Evolutionary conservation across 2,329 filamentous ascomycete genomes (phyloP).

Genomic region (Neurospora crassa): DNA sequence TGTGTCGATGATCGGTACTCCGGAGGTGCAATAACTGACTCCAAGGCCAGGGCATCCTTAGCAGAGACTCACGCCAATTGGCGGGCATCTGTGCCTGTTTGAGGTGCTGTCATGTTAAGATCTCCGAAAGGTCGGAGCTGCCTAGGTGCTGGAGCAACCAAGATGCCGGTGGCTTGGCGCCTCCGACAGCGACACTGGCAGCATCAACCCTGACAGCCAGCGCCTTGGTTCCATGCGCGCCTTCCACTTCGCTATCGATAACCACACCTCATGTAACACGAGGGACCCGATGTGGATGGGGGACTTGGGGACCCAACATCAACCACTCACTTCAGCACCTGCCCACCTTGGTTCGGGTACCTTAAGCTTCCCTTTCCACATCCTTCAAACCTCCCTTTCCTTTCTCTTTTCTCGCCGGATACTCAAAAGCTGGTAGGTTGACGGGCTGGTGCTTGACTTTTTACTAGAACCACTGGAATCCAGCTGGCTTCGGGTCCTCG

Average conservation of each 20-base stretch:
- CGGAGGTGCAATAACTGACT: background rate
- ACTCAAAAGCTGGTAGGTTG: background rate
- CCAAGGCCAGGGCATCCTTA: background rate
- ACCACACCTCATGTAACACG: background rate
- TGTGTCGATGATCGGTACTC: background rate
- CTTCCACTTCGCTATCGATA: background rate
- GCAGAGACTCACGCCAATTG: background rate
- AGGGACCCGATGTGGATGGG: background rate
- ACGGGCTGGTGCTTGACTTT: background rate
- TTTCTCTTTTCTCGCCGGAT: background rate
- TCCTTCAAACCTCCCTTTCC: background rate
- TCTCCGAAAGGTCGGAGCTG: background rate
- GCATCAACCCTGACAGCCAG: background rate
- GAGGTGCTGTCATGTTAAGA: background rate
- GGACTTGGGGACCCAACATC: background rate
- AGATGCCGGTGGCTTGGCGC: background rate
- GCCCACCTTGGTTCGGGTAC: background rate
- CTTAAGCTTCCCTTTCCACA: background rate
- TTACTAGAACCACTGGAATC: background rate
- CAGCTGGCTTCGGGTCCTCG: background rate
- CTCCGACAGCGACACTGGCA: background rate
- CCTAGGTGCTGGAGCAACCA: background rate
- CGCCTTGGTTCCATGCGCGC: background rate
- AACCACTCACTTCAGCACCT: background rate
- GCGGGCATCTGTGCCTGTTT: background rate